Conservation (phyloP, 1,284 basidiomycete species). For the Ustilago shanxiensis region DNA sequence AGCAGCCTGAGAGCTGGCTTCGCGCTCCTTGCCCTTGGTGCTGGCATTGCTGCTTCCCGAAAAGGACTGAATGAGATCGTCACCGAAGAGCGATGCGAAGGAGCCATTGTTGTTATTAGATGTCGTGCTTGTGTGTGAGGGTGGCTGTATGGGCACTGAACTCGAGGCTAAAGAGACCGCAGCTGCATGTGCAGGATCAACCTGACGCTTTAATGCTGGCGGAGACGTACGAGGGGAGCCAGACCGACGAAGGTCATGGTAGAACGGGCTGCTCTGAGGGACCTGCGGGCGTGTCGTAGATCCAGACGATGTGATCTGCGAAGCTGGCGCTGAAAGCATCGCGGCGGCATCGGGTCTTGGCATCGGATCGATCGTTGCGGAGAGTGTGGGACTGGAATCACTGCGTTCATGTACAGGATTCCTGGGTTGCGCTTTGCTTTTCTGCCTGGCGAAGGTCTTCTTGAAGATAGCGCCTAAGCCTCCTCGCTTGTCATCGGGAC, state of each 20-base stretch:
- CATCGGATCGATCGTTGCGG: conserved; percentile 16
- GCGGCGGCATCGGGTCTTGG: not conserved
- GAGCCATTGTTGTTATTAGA: conserved; percentile 33
- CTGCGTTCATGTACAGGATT: not conserved
- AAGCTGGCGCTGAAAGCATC: not conserved
- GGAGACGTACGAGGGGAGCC: conserved; percentile 16
- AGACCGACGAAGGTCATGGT: not conserved
- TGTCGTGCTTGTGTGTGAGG: conserved; percentile 16
- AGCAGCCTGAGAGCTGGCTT: conserved; percentile 19
- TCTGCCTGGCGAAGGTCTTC: conserved; percentile 39
- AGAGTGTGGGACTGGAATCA: conserved; percentile 10
- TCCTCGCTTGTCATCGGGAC: conserved; percentile 9
- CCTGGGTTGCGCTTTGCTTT: conserved; percentile 6
- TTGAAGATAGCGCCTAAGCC: conserved; percentile 43
- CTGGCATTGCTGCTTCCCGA: conserved; percentile 19
- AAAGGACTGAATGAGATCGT: conserved; percentile 38
- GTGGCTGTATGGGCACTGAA: conserved; percentile 50
- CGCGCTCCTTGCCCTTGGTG: conserved; percentile 43
- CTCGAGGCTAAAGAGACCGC: conserved; percentile 37
- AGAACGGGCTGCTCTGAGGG: not conserved
- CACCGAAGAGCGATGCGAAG: conserved; percentile 45
- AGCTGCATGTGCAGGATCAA: conserved; percentile 32
- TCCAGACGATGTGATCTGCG: not conserved
- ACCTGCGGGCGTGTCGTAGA: not conserved
- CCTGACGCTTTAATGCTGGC: conserved; percentile 7